Base-by-base conservation (phyloP, 2,329 filamentous ascomycete species). In the Ophiostoma populinum region DNA sequence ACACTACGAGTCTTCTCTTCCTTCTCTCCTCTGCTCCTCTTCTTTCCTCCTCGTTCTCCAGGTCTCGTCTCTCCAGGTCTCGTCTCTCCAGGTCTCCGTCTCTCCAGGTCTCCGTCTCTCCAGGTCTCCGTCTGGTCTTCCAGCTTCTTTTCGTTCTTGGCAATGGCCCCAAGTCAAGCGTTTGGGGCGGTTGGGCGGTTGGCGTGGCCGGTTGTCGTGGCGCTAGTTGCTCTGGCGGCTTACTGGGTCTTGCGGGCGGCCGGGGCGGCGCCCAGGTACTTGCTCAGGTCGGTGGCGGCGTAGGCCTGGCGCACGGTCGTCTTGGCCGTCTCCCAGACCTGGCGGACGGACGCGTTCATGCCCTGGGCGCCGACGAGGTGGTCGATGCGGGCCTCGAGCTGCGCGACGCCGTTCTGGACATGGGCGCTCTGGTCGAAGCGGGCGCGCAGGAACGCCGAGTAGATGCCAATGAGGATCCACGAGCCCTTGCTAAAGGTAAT, bases 361-460 rank as follows among this genome's bases (percentile, higher is more conserved):
- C 78, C 81, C 66, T 93, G 86, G 49, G 83, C 80, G 36, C 83
- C 80, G 38, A 90, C 71, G 32, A 83, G 64, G 42, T 79, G 78
- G 56, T 95, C 87, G 42, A 87, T 63, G 46, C 81, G 72, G 36
- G 78, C 74, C 49, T 72, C 73, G 37, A 87, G 58, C 47, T 78
- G 69, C 43, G 66, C 62, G 51, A 94, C 77, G 32, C 81, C 75
- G 49, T 68, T 71, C 63, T 93, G 82, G n/a, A 95, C 81, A 51
- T 95, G 93, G 44, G 63, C 71, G 69, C 83, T 94, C 67, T 95
- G 87, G 39, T 76, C 66, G 61, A 78, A 87, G 50, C 90, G 77
- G 27, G 86, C 80, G 47, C 90, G 82, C 54, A 95, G 73, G 69
- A 98, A 98, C 47, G 75, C 69, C 45, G 85, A 85, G 70, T 95